These are phyloP conservation scores for Botrytis paeoniae DNA, from an alignment of 2,329 filamentous ascomycete genomes.

Conservation along the genomic window DNA sequence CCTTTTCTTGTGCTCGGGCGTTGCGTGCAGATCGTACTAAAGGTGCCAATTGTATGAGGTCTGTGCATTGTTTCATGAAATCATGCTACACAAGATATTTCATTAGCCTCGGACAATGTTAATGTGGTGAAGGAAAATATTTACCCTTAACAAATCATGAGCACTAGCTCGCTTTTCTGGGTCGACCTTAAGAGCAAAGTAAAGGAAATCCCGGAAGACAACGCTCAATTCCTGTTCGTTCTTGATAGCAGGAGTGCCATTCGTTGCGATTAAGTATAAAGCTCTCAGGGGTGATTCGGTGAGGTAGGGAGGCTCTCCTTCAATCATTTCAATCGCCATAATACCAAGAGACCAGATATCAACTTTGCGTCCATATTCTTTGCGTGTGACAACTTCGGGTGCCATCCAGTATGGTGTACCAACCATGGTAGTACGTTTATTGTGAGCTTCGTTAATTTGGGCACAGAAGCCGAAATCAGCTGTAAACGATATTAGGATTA, in stretches of 20 bases:
- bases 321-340: constrained; percentile 99
- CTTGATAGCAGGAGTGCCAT: constrained; percentile 92
- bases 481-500: constrained; percentile 44
- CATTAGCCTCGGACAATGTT: constrained; percentile 4
- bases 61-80: constrained; percentile 75
- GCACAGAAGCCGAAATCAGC: constrained; percentile 98
- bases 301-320: constrained; percentile 94
- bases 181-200: constrained; percentile 92
- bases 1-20: constrained; percentile 82
- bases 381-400: constrained; percentile 92
- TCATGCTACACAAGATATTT: constrained; percentile 57
- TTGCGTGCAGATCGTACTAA: constrained; percentile 82
- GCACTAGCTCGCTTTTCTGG: constrained; percentile 95
- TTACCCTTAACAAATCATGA: constrained; percentile 86
- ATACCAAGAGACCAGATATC: constrained; percentile 99
- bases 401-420: constrained; percentile 99
- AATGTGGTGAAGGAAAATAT: constrained; percentile 39
- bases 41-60: constrained; percentile 74
- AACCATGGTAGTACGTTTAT: constrained; percentile 98
- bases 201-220: constrained; percentile 86
- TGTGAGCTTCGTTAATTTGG: constrained; percentile 94
- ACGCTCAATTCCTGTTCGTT: constrained; percentile 79
- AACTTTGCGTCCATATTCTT: constrained; percentile 97
- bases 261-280: constrained; percentile 93
- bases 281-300: constrained; percentile 92